These are phyloP conservation scores for Scopulariopsis brevicaulis DNA, from an alignment of 2,329 filamentous ascomycete genomes.

Conservation along the genomic window DNA sequence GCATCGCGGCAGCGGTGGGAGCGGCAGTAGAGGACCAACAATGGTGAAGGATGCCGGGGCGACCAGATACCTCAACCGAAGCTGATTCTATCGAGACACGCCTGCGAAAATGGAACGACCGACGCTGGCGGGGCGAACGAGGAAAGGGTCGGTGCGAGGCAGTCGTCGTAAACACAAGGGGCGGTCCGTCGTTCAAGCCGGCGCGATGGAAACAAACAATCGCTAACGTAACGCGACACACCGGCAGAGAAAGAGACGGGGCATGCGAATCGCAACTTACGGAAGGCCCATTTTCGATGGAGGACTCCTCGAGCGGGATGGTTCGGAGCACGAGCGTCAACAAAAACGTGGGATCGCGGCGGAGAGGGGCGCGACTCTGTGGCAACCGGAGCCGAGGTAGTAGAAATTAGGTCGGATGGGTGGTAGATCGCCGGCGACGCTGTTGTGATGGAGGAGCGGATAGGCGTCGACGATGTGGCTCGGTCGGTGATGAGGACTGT, in stretches of 20 bases:
- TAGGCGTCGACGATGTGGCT: neutral
- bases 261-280: neutral
- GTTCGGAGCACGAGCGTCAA: neutral
- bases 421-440: neutral
- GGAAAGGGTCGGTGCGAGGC: neutral
- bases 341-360: neutral
- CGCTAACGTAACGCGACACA: neutral
- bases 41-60: neutral
- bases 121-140: neutral
- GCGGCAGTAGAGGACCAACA: neutral
- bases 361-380: neutral
- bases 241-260: neutral
- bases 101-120: neutral
- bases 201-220: neutral
- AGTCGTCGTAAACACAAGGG: neutral
- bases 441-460: neutral
- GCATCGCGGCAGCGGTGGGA: neutral
- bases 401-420: too few species aligned
- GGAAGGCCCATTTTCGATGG: conserved; percentile 4
- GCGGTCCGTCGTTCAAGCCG: neutral
- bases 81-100: neutral
- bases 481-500: neutral
- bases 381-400: neutral
- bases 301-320: neutral
- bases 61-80: neutral